Evolutionary conservation across 441 rosid species (phyloP).

Genomic region (Pelargonium fulgidum): DNA sequence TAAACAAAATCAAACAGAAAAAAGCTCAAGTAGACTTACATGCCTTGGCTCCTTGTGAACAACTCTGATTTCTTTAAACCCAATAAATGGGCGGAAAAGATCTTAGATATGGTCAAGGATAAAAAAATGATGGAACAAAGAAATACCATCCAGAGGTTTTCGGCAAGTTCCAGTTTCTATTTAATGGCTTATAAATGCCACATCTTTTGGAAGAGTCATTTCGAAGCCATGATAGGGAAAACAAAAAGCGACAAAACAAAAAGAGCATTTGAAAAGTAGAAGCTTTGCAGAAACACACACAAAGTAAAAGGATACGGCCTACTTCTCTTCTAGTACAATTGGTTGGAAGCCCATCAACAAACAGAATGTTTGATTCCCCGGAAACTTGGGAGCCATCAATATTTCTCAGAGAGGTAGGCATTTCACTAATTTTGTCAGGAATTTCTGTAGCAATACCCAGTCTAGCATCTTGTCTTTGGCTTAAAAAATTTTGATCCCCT

Average conservation of each 20-base stretch:
- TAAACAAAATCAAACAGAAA: constrained; percentile 2
- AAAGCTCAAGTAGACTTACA: constrained; percentile 30
- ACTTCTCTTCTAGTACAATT: constrained; percentile 63
- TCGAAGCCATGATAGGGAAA: background rate
- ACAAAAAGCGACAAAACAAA: background rate
- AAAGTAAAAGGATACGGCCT: constrained; percentile 46
- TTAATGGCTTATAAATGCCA: too few relatives aligned
- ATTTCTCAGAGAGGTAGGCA: constrained; percentile 30
- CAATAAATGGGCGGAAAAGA: constrained; percentile 52
- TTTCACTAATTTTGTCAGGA: constrained; percentile 27
- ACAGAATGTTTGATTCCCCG: constrained; percentile 40
- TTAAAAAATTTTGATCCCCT: constrained; percentile 24
- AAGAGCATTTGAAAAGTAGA: background rate
- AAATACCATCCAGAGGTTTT: background rate
- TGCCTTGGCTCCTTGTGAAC: constrained; percentile 51
- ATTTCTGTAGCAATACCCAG: constrained; percentile 12
- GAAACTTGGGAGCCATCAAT: constrained; percentile 21
- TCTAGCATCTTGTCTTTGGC: constrained; percentile 27
- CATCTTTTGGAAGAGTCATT: background rate
- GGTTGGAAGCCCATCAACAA: constrained; percentile 55
- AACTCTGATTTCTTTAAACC: constrained; percentile 54
- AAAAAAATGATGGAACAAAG: constrained; percentile 6
- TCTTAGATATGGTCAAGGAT: constrained; percentile 30
- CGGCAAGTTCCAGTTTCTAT: background rate
- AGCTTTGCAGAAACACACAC: too few relatives aligned